These are phyloP conservation scores for Pseudogymnoascus sp. DNA, from an alignment of 2,329 filamentous ascomycete species.

Conservation along the genomic window DNA sequence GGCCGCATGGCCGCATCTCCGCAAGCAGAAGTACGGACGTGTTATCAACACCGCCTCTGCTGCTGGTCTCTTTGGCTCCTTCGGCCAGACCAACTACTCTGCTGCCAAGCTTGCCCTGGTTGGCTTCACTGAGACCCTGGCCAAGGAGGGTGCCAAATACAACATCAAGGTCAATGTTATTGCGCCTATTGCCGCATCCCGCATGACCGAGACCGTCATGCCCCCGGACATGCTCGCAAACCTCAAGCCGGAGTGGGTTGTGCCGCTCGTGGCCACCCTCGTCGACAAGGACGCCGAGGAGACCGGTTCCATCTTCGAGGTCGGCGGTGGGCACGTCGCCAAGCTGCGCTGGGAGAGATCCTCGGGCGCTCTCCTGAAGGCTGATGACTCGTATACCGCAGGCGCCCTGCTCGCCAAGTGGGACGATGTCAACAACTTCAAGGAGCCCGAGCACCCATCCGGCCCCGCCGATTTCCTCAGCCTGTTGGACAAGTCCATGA, in stretches of 20 bases:
- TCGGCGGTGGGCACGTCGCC: constrained; percentile 82
- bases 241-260: constrained; percentile 81
- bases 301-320: constrained; percentile 86
- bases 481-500: constrained; percentile 74
- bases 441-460: constrained; percentile 69
- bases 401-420: constrained; percentile 83
- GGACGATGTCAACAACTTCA: constrained; percentile 81
- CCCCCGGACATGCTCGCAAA: constrained; percentile 79
- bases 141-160: constrained; percentile 96
- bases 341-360: constrained; percentile 95
- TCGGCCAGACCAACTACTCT: constrained; percentile 94
- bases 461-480: constrained; percentile 83
- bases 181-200: constrained; percentile 86
- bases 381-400: constrained; percentile 80
- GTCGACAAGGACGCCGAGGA: constrained; percentile 77
- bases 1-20: constrained; percentile 94
- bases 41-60: constrained; percentile 97
- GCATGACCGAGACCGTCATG: constrained; percentile 95
- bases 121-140: constrained; percentile 94
- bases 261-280: constrained; percentile 82
- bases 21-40: constrained; percentile 96
- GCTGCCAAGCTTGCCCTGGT: constrained; percentile 93
- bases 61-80: constrained; percentile 89
- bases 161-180: constrained; percentile 95
- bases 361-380: constrained; percentile 78